Evolutionary conservation across 805 yeast genomes (phyloP).

Genomic region (Nakazawaea pomicola): DNA sequence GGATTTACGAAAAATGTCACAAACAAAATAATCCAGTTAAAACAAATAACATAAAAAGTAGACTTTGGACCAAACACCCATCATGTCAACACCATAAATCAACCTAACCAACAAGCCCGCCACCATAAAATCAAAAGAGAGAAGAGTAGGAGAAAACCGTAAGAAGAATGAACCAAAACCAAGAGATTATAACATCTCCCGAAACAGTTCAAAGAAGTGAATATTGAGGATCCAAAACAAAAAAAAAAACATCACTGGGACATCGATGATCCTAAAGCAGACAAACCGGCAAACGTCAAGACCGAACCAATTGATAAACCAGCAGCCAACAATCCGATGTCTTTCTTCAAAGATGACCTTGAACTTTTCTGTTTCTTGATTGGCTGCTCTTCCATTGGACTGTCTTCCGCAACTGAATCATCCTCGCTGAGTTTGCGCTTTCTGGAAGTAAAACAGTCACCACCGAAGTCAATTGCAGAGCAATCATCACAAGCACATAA

Average conservation of each 20-base stretch:
- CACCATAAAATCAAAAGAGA: not conserved
- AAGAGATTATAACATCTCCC: too few species aligned
- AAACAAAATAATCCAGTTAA: too few species aligned
- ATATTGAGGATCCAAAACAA: too few species aligned
- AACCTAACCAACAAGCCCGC: too few species aligned
- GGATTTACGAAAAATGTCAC: too few species aligned
- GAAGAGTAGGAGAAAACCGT: not conserved
- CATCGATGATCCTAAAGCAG: slow-evolving; percentile 5
- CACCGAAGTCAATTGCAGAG: not conserved
- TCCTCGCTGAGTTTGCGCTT: not conserved
- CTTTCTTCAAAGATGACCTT: slow-evolving; percentile 2
- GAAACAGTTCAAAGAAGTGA: too few species aligned
- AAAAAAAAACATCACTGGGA: not conserved
- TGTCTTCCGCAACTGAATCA: not conserved
- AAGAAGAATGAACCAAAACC: not conserved
- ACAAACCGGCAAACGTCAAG: slow-evolving; percentile 7
- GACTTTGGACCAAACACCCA: not conserved
- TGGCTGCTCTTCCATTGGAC: not conserved
- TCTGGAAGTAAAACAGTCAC: not conserved
- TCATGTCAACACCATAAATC: not conserved
- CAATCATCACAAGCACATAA: not conserved
- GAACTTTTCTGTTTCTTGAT: not conserved
- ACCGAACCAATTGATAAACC: slow-evolving; percentile 9
- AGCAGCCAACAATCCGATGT: slow-evolving; percentile 4
- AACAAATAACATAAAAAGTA: not conserved